Percentiles rank a stretch among this genome's conserved stretches.
Evolutionary conservation across 148 eudicot genomes (phyloP).

Genomic region (Dianthus caryophyllus): DNA sequence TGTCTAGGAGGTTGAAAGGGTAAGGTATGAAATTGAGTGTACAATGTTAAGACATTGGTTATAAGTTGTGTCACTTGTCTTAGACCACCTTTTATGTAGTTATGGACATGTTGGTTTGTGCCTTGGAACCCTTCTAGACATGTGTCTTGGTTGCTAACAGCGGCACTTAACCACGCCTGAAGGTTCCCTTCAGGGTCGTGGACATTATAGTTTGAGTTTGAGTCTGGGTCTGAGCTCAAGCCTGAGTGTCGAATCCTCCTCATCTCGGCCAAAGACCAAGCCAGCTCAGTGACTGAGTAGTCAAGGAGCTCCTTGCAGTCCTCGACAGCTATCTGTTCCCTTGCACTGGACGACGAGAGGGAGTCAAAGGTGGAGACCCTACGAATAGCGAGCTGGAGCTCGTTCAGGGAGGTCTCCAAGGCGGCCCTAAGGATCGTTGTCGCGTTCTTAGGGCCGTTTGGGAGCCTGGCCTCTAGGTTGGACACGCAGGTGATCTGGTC

Average conservation of each 20-base stretch:
- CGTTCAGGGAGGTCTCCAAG: conserved; percentile 47
- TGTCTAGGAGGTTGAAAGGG: conserved; percentile 58
- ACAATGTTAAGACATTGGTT: conserved; percentile 65
- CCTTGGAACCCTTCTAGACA: conserved; percentile 96
- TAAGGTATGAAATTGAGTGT: conserved; percentile 47
- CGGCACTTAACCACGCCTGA: conserved; percentile 89
- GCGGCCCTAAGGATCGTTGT: conserved; percentile 61
- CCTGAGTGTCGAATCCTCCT: conserved; percentile 30
- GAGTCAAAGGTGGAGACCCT: conserved; percentile 47
- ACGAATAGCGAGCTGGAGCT: conserved; percentile 48
- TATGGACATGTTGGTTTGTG: conserved; percentile 42
- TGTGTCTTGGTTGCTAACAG: conserved; percentile 85
- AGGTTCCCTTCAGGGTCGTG: conserved; percentile 45
- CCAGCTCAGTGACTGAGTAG: conserved; percentile 77
- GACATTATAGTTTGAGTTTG: background rate
- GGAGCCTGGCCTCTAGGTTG: conserved; percentile 43
- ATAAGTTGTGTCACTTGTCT: conserved; percentile 79
- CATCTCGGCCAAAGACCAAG: conserved; percentile 77
- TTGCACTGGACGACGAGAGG: conserved; percentile 36
- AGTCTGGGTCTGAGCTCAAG: background rate
- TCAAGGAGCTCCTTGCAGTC: conserved; percentile 92
- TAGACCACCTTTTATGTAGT: conserved; percentile 60
- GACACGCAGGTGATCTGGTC: conserved; percentile 53
- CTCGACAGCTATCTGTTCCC: conserved; percentile 75
- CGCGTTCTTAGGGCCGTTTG: conserved; percentile 22